Percentiles rank a stretch among this genome's conserved stretches.
phyloP scores from a whole-genome alignment of 768 basidiomycete species.

The Rhizopogon rudus region DNA sequence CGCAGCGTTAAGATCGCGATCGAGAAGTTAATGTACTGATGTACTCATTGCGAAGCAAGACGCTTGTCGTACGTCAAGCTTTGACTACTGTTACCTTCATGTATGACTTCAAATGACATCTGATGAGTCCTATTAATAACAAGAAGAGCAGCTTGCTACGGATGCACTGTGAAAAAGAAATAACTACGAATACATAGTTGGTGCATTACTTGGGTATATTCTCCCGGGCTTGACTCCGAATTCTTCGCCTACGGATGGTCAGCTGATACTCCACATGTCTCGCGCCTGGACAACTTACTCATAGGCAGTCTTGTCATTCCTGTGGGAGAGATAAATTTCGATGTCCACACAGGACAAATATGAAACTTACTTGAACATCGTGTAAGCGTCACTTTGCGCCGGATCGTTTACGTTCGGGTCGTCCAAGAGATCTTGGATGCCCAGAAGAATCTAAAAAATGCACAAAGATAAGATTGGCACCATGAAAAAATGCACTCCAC shows the following conservation, averaged over 20 bases:
- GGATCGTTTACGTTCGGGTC: conserved; percentile 97
- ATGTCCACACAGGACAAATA: not conserved
- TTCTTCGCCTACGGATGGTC: conserved; percentile 54
- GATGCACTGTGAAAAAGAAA: not conserved
- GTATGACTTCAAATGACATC: too few species aligned
- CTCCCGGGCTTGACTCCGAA: conserved; percentile 84
- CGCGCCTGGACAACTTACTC: conserved; percentile 52
- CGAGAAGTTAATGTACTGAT: conserved; percentile 40
- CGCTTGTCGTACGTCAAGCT: not conserved
- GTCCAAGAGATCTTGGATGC: conserved; percentile 93
- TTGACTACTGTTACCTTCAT: too few species aligned
- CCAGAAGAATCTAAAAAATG: conserved; percentile 73
- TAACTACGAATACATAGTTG: not conserved
- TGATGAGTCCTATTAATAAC: too few species aligned
- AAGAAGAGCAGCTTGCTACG: too few species aligned
- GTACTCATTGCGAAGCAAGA: not conserved
- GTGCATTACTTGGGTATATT: conserved; percentile 71
- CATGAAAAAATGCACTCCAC: conserved; percentile 6
- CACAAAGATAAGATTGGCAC: not conserved
- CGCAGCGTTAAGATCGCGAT: conserved; percentile 68
- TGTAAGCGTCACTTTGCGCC: conserved; percentile 97
- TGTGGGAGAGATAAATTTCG: conserved; percentile 25
- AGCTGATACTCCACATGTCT: not conserved
- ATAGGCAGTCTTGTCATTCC: conserved; percentile 92
- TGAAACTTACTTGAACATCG: conserved; percentile 88